Conservation (phyloP, 2,329 filamentous ascomycete genomes). For the Hypoxylon sp. region DNA sequence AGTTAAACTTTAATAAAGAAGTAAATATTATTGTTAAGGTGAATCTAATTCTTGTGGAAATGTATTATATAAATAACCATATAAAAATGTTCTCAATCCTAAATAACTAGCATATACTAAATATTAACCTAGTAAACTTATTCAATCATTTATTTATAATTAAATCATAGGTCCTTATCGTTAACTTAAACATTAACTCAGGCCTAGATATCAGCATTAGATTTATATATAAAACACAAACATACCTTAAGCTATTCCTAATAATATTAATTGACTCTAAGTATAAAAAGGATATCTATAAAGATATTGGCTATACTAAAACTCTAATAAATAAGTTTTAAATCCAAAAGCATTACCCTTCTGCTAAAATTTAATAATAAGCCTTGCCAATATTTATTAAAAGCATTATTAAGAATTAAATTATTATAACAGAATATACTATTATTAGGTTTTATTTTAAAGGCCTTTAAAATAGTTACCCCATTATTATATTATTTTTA, state of each 20-base stretch:
- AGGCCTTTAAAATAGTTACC: background rate
- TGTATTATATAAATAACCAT: no score
- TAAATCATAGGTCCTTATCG: no score
- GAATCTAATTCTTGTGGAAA: no score
- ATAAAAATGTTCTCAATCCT: background rate
- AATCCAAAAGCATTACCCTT: background rate
- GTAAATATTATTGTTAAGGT: no score
- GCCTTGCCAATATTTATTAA: background rate
- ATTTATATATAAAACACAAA: background rate
- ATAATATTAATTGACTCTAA: background rate
- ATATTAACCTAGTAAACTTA: no score
- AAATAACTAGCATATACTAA: no score
- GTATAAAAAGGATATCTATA: background rate
- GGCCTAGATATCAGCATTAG: background rate
- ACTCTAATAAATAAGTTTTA: background rate
- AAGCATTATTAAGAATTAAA: background rate
- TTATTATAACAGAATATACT: background rate
- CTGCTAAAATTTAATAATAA: background rate
- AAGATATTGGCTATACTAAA: background rate
- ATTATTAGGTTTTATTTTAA: background rate
- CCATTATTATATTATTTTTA: background rate
- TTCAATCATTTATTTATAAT: no score
- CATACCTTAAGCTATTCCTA: background rate
- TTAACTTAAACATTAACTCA: background rate
- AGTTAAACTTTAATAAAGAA: no score